Conservation (phyloP, 257 asterid genomes). For the Plantago major region DNA sequence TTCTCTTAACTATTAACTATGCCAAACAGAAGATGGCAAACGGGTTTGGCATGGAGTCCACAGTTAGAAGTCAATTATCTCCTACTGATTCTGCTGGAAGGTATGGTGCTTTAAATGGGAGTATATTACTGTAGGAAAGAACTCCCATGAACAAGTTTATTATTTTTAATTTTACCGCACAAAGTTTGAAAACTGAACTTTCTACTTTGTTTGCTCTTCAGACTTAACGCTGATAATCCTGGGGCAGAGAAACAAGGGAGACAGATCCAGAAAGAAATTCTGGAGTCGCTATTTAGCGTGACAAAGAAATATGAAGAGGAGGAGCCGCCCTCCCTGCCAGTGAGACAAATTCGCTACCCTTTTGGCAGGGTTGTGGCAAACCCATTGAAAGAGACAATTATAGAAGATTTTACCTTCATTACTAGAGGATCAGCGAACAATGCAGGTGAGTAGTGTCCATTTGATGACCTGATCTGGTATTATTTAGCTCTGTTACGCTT, state of each 20-base stretch:
- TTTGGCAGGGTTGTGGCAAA: slow-evolving; percentile 37
- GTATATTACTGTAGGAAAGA: no score
- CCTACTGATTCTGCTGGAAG: slow-evolving; percentile 21
- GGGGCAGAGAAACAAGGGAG: slow-evolving; percentile 23
- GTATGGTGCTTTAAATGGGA: slow-evolving; percentile 16
- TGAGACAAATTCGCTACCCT: slow-evolving; percentile 21
- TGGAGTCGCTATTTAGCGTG: slow-evolving; percentile 44
- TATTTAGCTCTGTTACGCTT: not conserved
- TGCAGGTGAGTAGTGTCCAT: slow-evolving; percentile 36
- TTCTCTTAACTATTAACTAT: slow-evolving; percentile 14
- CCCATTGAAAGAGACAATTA: slow-evolving; percentile 40
- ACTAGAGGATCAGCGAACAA: slow-evolving; percentile 32
- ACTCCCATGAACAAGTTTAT: no score
- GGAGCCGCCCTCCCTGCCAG: slow-evolving; percentile 13
- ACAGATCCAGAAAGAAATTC: slow-evolving; percentile 43
- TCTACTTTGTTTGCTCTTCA: slow-evolving; percentile 26
- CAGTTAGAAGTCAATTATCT: slow-evolving; percentile 18
- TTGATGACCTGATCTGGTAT: not conserved
- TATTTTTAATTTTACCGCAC: no score
- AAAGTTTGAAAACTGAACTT: slow-evolving; percentile 10
- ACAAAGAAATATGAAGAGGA: slow-evolving; percentile 36
- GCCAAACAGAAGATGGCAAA: slow-evolving; percentile 22
- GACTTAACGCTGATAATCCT: slow-evolving; percentile 26
- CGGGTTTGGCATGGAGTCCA: slow-evolving; percentile 18
- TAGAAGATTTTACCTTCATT: slow-evolving; percentile 48